These are phyloP conservation scores for Inga leiocalycina DNA, from an alignment of 306 rosid genomes.

Conservation along the genomic window DNA sequence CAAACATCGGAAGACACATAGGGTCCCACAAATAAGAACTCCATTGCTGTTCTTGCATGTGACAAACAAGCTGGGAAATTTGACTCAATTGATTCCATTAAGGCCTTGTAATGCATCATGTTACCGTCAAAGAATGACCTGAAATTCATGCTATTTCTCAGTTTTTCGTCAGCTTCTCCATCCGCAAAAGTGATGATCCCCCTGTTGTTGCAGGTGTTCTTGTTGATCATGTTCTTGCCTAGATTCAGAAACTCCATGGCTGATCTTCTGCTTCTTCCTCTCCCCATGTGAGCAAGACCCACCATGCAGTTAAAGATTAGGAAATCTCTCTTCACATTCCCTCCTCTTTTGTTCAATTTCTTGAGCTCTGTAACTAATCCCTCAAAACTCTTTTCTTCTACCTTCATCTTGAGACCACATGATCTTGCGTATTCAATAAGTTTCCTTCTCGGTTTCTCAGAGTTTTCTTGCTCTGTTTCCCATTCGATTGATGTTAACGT, in stretches of 20 bases:
- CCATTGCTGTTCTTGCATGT: conserved; percentile 54
- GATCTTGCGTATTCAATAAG: conserved; percentile 39
- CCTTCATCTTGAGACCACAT: conserved; percentile 36
- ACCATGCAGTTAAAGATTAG: conserved; percentile 51
- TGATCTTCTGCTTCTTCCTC: conserved; percentile 42
- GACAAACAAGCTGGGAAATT: conserved; percentile 40
- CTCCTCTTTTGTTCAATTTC: conserved; percentile 42
- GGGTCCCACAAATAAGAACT: conserved; percentile 47
- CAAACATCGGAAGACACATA: conserved; percentile 39
- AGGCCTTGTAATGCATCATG: conserved; percentile 49
- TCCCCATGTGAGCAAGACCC: conserved; percentile 50
- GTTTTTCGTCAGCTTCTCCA: conserved; percentile 40
- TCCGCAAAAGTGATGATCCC: conserved; percentile 53
- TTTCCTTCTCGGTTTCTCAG: conserved; percentile 36
- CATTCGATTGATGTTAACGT: conserved; percentile 47
- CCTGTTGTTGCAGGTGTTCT: conserved; percentile 11
- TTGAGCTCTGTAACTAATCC: conserved; percentile 42
- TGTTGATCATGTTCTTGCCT: conserved; percentile 42
- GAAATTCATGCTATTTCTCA: conserved; percentile 36
- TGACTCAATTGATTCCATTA: conserved; percentile 50
- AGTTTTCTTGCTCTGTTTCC: conserved; percentile 36
- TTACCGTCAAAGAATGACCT: conserved; percentile 45
- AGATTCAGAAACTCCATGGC: conserved; percentile 44
- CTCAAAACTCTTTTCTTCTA: conserved; percentile 44
- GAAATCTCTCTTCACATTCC: conserved; percentile 37